Conservation (phyloP, 164 flowering plant genomes). For the Santalum album region DNA sequence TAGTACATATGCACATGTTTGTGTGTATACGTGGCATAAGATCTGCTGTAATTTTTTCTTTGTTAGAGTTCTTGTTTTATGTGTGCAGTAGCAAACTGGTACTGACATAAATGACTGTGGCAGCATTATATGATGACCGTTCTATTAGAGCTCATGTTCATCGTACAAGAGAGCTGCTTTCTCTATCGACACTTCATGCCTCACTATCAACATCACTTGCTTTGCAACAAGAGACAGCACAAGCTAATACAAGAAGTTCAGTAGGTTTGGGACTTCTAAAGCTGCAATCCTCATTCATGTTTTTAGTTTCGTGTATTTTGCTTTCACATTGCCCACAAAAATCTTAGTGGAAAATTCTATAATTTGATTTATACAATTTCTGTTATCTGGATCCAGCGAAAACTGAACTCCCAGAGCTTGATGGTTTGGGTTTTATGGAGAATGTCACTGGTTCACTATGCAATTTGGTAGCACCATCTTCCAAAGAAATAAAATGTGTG, state of each 20-base stretch:
- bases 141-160: slow-evolving; percentile 91
- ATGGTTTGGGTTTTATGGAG: slow-evolving; percentile 90
- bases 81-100: too few species aligned
- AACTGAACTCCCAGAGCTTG: slow-evolving; percentile 75
- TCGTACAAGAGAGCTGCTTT: slow-evolving; percentile 83
- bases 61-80: too few species aligned
- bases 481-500: slow-evolving; percentile 71
- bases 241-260: slow-evolving; percentile 34
- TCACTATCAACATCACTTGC: slow-evolving; percentile 91
- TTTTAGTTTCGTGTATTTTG: neutral
- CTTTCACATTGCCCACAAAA: neutral
- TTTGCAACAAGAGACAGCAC: slow-evolving; percentile 60
- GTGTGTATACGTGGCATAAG: too few species aligned
- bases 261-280: slow-evolving; percentile 23
- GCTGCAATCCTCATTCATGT: neutral
- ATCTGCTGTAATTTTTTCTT: too few species aligned
- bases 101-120: slow-evolving; percentile 9
- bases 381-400: slow-evolving; percentile 39
- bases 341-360: neutral
- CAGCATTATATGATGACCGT: slow-evolving; percentile 94
- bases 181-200: slow-evolving; percentile 71
- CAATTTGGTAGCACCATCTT: slow-evolving; percentile 46
- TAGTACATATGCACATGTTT: neutral
- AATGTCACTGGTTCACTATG: slow-evolving; percentile 65
- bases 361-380: slow-evolving; percentile 4